Conservation (phyloP, 2,329 filamentous ascomycete genomes). For the Xylariales sp. region DNA sequence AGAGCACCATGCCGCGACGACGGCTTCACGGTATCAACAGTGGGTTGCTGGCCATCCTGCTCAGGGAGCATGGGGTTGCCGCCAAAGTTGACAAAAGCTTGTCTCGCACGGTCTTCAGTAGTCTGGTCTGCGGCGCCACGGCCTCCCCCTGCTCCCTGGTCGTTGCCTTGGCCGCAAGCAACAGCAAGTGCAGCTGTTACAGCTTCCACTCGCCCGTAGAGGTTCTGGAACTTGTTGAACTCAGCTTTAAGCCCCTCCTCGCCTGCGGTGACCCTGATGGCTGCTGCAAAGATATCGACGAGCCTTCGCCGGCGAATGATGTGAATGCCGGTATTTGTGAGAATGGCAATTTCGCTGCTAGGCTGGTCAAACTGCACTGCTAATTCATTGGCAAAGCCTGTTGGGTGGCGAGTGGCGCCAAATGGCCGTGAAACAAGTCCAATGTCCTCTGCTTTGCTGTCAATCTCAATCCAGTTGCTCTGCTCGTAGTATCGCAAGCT, state of each 20-base stretch:
- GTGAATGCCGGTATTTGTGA: slow-evolving; percentile 89
- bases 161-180: slow-evolving; percentile 87
- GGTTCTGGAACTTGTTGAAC: slow-evolving; percentile 75
- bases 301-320: slow-evolving; percentile 77
- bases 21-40: slow-evolving; percentile 77
- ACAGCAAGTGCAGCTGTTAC: slow-evolving; percentile 89
- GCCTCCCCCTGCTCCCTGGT: slow-evolving; percentile 64
- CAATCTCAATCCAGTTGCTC: slow-evolving; percentile 73
- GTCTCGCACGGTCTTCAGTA: slow-evolving; percentile 78
- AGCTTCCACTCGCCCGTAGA: slow-evolving; percentile 85
- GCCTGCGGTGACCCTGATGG: slow-evolving; percentile 68
- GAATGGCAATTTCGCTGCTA: slow-evolving; percentile 74
- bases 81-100: slow-evolving; percentile 88
- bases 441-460: slow-evolving; percentile 70
- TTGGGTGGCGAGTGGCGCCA: slow-evolving; percentile 59
- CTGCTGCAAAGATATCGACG: slow-evolving; percentile 86
- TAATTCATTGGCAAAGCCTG: slow-evolving; percentile 90
- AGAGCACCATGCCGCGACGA: slow-evolving; percentile 88
- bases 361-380: slow-evolving; percentile 91
- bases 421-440: slow-evolving; percentile 73
- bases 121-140: slow-evolving; percentile 76
- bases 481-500: slow-evolving; percentile 69
- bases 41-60: slow-evolving; percentile 64
- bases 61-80: slow-evolving; percentile 83
- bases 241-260: slow-evolving; percentile 79